Conservation (phyloP, 495 filamentous ascomycete genomes). For the Aspergillus hancockii region DNA sequence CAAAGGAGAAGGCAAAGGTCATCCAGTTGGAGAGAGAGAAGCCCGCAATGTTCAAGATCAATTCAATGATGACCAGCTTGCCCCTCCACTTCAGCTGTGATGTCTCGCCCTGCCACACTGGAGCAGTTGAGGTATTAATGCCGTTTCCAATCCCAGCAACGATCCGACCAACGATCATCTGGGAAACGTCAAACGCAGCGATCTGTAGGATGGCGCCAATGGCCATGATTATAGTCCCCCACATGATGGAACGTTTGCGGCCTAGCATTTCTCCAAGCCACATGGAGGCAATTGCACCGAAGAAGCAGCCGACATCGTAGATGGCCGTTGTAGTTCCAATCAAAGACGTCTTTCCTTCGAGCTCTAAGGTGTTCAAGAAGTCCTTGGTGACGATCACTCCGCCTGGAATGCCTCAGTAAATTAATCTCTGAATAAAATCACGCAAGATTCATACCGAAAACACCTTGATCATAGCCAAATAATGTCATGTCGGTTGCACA, state of each 20-base stretch:
- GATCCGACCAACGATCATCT: conserved; percentile 65
- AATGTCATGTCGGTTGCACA: conserved; percentile 43
- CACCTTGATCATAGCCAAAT: conserved; percentile 54
- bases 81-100: conserved; percentile 60
- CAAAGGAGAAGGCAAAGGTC: conserved; percentile 56
- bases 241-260: conserved; percentile 55
- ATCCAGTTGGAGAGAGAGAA: conserved; percentile 57
- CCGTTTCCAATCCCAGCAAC: conserved; percentile 55
- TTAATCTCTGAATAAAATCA: not conserved
- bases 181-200: conserved; percentile 52
- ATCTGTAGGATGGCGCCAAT: conserved; percentile 62
- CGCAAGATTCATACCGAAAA: not conserved
- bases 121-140: conserved; percentile 63
- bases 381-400: conserved; percentile 57
- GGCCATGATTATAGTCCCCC: conserved; percentile 58
- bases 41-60: conserved; percentile 62
- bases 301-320: conserved; percentile 63
- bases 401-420: conserved; percentile 39
- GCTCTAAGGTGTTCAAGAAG: conserved; percentile 51
- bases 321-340: conserved; percentile 61
- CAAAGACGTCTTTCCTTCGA: conserved; percentile 50
- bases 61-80: conserved; percentile 60
- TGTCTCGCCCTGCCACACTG: conserved; percentile 67
- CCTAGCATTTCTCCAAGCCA: conserved; percentile 57
- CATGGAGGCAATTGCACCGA: conserved; percentile 56